Base-by-base conservation (phyloP, 164 flowering plant species). In the Akebia trifoliata region DNA sequence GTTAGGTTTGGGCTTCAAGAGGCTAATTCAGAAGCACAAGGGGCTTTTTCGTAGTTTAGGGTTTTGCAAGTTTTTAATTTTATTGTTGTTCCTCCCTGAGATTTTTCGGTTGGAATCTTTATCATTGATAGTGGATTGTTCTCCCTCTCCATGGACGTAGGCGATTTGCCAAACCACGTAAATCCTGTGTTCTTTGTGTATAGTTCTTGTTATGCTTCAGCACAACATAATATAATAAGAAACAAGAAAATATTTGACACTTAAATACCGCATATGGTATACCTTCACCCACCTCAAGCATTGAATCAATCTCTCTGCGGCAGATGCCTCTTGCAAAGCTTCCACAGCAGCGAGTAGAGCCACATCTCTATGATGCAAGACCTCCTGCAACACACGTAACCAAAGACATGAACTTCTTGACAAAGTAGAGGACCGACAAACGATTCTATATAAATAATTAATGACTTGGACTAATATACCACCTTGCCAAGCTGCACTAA, bases 311-410 rank as follows among this genome's bases (percentile, higher is more conserved):
- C 62, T 45, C 37, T 84, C 87, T 25, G 63, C 48, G 40, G 79
- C 80, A 34, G 87, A 76, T 39, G 85, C 81, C 67, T 80, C 90
- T 65, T 78, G 81, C 50, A 84, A 31, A 24, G 85, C 78, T 61
- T 59, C 67, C 34, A 71, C 78, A 22, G 87, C 79, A 68, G 82
- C 74, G 30, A 49, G 37, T 68, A 76, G 66, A n/a, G 81, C 66
- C 57, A 53, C 62, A 63, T 78, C 70, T 70, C 76, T 75, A 54
- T 61, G 57, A 20, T 44, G 50, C 36, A 68, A 18, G 32, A 60
- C 73, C 56, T 73, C 79, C 91, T 85, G 74, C 51, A 67, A 60
- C 28, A 36, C n/a, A 50, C 21, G 8, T 10, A 49, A 40, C 50
- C 31, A 10, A 45, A 15, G 24, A 54, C 10, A 2, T 7, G 8